A percentile compares a stretch with the other conserved stretches of the same genome.
These are phyloP conservation scores for Boletales sp. DNA, from an alignment of 768 basidiomycete genomes.

Conservation along the genomic window DNA sequence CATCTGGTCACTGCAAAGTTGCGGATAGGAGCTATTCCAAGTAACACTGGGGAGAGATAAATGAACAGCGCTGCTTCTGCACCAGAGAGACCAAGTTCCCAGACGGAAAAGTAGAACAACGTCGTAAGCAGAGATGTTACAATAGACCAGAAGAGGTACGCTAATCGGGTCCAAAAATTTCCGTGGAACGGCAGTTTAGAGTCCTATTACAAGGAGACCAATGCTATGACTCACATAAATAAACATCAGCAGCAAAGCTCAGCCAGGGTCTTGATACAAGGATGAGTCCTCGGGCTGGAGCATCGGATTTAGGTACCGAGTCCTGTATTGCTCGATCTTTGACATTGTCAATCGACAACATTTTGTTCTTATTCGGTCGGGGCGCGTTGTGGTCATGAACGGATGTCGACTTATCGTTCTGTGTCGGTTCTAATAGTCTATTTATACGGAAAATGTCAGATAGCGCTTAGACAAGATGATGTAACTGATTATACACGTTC, in stretches of 20 bases:
- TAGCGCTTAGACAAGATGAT: slow-evolving; percentile 32
- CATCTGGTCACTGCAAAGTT: slow-evolving; percentile 43
- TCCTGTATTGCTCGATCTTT: neutral
- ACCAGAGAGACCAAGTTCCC: slow-evolving; percentile 84
- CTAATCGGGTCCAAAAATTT: slow-evolving; percentile 31
- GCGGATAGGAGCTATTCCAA: slow-evolving; percentile 45
- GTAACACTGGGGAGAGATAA: slow-evolving; percentile 64
- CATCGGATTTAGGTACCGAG: neutral
- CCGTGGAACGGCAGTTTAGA: neutral
- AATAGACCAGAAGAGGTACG: slow-evolving; percentile 79
- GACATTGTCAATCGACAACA: neutral
- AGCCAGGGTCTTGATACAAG: slow-evolving; percentile 14
- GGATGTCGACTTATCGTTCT: slow-evolving; percentile 6
- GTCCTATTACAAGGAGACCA: neutral
- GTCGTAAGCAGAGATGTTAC: slow-evolving; percentile 76
- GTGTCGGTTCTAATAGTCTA: slow-evolving; percentile 15
- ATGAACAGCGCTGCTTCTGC: slow-evolving; percentile 73
- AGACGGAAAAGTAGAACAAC: slow-evolving; percentile 89
- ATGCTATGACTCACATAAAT: slow-evolving; percentile 47
- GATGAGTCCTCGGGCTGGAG: neutral
- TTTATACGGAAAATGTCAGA: slow-evolving; percentile 20
- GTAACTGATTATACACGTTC: slow-evolving; percentile 45
- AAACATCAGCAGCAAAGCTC: slow-evolving; percentile 43
- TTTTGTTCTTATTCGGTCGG: neutral
- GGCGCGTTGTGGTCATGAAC: neutral